A percentile compares a stretch with the other conserved stretches of the same genome.
These are phyloP conservation scores for Pyrus communis DNA, from an alignment of 306 rosid species.

Conservation along the genomic window DNA sequence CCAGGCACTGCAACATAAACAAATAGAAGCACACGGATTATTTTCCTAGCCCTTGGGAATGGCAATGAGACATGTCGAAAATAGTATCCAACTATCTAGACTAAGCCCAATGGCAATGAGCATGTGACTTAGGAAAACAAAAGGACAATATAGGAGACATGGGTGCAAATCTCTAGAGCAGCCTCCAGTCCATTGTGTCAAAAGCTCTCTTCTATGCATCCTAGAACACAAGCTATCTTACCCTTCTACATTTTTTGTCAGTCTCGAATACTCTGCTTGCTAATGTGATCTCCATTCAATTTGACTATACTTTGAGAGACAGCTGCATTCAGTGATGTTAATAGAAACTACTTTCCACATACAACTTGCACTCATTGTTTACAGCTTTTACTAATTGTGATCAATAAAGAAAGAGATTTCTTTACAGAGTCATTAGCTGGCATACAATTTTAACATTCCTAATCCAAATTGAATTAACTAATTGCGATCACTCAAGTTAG, in stretches of 20 bases:
- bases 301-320: background rate
- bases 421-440: background rate
- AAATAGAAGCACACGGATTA: conserved; percentile 5
- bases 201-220: background rate
- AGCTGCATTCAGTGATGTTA: background rate
- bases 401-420: background rate
- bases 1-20: conserved; percentile 52
- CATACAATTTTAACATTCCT: background rate
- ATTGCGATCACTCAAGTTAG: too few species aligned
- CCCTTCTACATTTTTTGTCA: background rate
- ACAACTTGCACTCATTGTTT: background rate
- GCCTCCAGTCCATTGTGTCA: background rate
- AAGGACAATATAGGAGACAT: background rate
- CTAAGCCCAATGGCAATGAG: background rate
- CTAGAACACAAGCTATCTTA: background rate
- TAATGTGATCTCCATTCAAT: background rate
- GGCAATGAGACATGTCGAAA: background rate
- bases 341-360: background rate
- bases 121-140: background rate
- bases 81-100: background rate
- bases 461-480: too few species aligned
- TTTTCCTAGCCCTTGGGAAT: background rate
- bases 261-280: background rate
- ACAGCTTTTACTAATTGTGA: background rate
- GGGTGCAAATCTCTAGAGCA: background rate